Evolutionary conservation across 208 protist species (phyloP).

Genomic region (Leishmania braziliensis): DNA sequence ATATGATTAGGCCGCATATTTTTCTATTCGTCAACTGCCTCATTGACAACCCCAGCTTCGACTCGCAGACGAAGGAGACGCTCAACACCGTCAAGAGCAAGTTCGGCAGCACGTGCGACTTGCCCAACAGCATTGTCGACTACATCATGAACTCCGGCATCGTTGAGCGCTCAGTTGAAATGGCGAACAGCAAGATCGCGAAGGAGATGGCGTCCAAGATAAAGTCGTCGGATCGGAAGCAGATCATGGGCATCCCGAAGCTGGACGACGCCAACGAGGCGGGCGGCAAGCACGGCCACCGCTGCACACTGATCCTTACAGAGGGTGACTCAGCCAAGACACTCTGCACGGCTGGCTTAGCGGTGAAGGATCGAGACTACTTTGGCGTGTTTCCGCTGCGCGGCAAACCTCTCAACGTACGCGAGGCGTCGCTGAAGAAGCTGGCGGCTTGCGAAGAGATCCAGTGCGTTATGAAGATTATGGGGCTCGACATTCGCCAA

Average conservation of each 20-base stretch:
- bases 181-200: slow-evolving; percentile 96
- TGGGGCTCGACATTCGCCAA: slow-evolving; percentile 95
- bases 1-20: slow-evolving; percentile 98
- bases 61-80: slow-evolving; percentile 99
- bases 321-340: slow-evolving; percentile 99
- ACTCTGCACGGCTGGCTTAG: slow-evolving; percentile 97
- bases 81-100: slow-evolving; percentile 94
- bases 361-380: slow-evolving; percentile 97
- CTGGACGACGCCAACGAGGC: slow-evolving; percentile 99
- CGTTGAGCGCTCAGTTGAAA: slow-evolving; percentile 94
- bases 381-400: slow-evolving; percentile 99
- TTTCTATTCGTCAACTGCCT: slow-evolving; percentile 99
- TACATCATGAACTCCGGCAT: slow-evolving; percentile 95
- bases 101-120: slow-evolving; percentile 97
- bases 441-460: slow-evolving; percentile 97
- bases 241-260: slow-evolving; percentile 98
- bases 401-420: slow-evolving; percentile 99
- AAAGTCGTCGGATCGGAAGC: slow-evolving; percentile 65
- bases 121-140: slow-evolving; percentile 96
- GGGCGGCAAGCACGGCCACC: slow-evolving; percentile 91
- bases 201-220: slow-evolving; percentile 87
- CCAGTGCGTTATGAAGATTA: slow-evolving; percentile 94
- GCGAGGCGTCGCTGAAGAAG: slow-evolving; percentile 95
- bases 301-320: slow-evolving; percentile 99
- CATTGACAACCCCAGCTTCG: slow-evolving; percentile 99